phyloP scores from a whole-genome alignment of 768 basidiomycete genomes.

The Galerina marginata region DNA sequence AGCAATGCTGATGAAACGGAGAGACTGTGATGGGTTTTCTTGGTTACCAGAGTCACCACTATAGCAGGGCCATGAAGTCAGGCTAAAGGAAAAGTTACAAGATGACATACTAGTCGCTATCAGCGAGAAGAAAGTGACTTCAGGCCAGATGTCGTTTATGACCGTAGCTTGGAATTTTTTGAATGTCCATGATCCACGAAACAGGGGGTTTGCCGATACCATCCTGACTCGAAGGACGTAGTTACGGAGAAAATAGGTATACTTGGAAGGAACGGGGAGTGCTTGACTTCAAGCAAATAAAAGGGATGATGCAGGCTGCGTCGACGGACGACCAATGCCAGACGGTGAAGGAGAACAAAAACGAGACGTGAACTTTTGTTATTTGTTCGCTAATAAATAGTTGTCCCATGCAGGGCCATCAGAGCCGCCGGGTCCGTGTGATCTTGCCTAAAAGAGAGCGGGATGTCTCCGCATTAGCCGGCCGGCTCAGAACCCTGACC shows the following conservation, averaged over 20 bases:
- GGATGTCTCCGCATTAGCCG: no score
- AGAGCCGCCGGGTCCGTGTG: no score
- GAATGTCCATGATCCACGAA: conserved; percentile 50
- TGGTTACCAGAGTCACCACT: conserved; percentile 67
- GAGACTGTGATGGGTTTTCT: conserved; percentile 52
- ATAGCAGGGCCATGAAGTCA: neutral
- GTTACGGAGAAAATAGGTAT: neutral
- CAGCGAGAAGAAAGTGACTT: conserved; percentile 63
- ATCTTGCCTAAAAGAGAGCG: no score
- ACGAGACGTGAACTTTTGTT: neutral
- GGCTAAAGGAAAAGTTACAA: neutral
- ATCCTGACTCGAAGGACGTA: conserved; percentile 26
- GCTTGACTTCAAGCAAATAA: conserved; percentile 1
- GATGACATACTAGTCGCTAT: conserved; percentile 57
- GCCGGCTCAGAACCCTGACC: no score
- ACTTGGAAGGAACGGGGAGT: neutral
- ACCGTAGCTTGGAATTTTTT: conserved; percentile 64
- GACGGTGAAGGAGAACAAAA: conserved; percentile 4
- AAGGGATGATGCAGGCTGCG: conserved; percentile 1
- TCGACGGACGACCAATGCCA: neutral
- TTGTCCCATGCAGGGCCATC: no score
- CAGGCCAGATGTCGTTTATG: conserved; percentile 70
- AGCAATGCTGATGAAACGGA: conserved; percentile 57
- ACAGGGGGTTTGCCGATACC: conserved; percentile 53
- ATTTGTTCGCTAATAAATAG: no score